A percentile compares a stretch with the other conserved stretches of the same genome.
Conservation (phyloP, 176 grass and related monocot genomes). For the Chloris gayana region DNA sequence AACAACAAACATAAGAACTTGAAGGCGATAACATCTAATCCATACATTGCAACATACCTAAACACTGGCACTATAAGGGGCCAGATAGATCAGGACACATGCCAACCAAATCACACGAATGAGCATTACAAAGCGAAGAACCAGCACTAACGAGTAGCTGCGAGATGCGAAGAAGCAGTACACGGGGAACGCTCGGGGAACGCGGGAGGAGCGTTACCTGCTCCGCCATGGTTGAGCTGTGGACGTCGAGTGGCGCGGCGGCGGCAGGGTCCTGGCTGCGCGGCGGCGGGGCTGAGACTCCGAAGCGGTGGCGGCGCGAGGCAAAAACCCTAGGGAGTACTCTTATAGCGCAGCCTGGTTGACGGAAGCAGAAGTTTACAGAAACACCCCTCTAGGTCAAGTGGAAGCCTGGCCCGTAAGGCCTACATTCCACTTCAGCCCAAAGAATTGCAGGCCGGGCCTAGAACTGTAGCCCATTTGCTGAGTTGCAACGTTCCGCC, state of each 20-base stretch:
- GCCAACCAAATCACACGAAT: background rate
- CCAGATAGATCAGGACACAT: background rate
- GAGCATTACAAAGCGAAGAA: background rate
- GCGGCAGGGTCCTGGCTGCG: conserved; percentile 28
- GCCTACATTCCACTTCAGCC: background rate
- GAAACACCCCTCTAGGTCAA: background rate
- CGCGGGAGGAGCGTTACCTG: conserved; percentile 45
- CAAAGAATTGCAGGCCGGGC: background rate
- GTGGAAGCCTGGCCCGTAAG: background rate
- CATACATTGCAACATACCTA: background rate
- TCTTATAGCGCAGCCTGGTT: conserved; percentile 27
- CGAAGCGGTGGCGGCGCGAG: conserved; percentile 23
- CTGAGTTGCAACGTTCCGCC: background rate
- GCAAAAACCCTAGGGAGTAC: conserved; percentile 43
- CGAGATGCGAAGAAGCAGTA: background rate
- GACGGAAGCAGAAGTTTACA: conserved; percentile 12
- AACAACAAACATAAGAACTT: background rate
- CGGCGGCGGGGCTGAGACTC: background rate
- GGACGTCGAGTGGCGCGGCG: background rate
- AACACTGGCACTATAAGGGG: background rate
- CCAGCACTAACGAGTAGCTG: background rate
- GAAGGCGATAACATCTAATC: background rate
- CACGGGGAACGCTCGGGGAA: background rate
- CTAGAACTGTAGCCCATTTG: background rate
- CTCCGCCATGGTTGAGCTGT: conserved; percentile 69